Percentiles rank a stretch among this genome's conserved stretches.
phyloP scores from a whole-genome alignment of 441 rosid species.

The Jatropha multifida region DNA sequence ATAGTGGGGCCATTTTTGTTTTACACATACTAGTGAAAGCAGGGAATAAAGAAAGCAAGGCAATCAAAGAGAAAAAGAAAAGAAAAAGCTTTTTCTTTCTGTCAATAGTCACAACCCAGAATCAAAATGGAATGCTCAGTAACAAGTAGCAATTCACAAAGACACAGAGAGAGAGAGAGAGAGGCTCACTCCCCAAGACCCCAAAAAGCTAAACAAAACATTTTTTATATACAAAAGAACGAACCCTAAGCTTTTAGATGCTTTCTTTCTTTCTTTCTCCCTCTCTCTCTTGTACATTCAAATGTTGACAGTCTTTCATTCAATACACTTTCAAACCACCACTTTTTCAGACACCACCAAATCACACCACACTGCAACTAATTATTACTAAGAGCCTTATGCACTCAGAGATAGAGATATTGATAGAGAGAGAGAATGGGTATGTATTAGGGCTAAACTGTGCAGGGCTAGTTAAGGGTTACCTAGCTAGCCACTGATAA shows the following conservation, averaged over 20 bases:
- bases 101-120: conserved; percentile 14
- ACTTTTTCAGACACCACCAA: conserved; percentile 62
- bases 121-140: conserved; percentile 13
- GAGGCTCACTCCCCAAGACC: conserved; percentile 37
- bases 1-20: not conserved
- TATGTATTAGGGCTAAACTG: conserved; percentile 11
- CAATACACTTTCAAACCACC: conserved; percentile 49
- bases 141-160: conserved; percentile 22
- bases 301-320: conserved; percentile 45
- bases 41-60: not conserved
- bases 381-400: conserved; percentile 27
- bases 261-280: conserved; percentile 4
- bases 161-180: not conserved
- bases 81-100: conserved; percentile 1
- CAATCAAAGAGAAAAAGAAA: conserved; percentile 6
- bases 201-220: conserved; percentile 24
- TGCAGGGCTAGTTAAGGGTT: conserved; percentile 23
- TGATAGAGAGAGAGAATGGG: not conserved
- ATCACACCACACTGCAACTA: conserved; percentile 52
- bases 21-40: not conserved
- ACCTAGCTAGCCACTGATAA: conserved; percentile 9
- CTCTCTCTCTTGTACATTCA: conserved; percentile 26
- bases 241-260: conserved; percentile 30
- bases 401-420: not conserved
- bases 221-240: conserved; percentile 17